These are phyloP conservation scores for Ballota nigra DNA, from an alignment of 257 asterid genomes.

Conservation along the genomic window DNA sequence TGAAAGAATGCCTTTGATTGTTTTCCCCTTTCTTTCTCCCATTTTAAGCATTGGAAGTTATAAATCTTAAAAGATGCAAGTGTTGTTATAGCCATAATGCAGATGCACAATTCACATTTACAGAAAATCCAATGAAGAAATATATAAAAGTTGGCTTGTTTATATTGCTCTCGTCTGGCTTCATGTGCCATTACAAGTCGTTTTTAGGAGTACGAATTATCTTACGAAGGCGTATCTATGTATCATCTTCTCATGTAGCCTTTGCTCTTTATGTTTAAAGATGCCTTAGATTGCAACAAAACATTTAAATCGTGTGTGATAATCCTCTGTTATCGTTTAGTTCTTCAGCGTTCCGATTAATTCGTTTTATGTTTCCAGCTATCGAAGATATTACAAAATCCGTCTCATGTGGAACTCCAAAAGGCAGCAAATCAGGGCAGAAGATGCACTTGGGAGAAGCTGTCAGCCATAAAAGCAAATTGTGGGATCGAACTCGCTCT, in stretches of 20 bases:
- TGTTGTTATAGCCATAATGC: neutral
- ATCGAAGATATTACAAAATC: constrained; percentile 83
- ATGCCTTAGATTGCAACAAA: neutral
- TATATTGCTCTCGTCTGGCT: neutral
- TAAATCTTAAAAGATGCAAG: neutral
- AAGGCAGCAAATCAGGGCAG: constrained; percentile 92
- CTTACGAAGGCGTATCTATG: neutral
- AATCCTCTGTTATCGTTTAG: too few relatives aligned
- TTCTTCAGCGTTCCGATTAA: neutral
- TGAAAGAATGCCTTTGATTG: too few relatives aligned
- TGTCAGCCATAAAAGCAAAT: constrained; percentile 86
- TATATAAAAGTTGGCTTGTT: neutral
- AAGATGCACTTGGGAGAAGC: constrained; percentile 96
- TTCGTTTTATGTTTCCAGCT: constrained; percentile 40
- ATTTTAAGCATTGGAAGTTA: neutral
- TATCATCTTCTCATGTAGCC: neutral
- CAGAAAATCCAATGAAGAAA: neutral
- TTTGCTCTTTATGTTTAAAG: neutral
- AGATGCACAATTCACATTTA: neutral
- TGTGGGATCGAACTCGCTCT: constrained; percentile 95
- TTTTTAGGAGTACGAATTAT: neutral
- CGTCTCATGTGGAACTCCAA: constrained; percentile 72
- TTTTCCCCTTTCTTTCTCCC: neutral
- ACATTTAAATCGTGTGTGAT: neutral
- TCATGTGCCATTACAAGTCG: neutral